These are phyloP conservation scores for Collybiopsis luxurians DNA, from an alignment of 768 basidiomycete species.

Conservation along the genomic window DNA sequence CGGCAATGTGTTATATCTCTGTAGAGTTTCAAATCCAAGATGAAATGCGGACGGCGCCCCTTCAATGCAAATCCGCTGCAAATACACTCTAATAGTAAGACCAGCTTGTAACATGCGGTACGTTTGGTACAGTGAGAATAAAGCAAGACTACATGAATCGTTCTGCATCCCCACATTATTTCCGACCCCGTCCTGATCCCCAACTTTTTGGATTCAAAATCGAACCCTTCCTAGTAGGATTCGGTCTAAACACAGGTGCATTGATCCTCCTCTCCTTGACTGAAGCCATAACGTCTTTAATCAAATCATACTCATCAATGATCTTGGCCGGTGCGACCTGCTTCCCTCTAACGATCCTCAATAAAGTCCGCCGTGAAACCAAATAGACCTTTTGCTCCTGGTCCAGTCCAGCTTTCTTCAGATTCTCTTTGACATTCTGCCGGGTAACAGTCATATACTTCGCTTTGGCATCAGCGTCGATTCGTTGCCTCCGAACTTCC, in stretches of 20 bases:
- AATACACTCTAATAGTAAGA: too few relatives aligned
- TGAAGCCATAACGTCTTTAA: neutral
- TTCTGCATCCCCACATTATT: too few relatives aligned
- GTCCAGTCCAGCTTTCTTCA: conserved; percentile 2
- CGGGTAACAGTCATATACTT: neutral
- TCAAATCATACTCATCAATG: conserved; percentile 1
- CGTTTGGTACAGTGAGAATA: too few relatives aligned
- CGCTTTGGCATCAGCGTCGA: neutral
- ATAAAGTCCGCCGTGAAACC: neutral
- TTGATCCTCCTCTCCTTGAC: neutral
- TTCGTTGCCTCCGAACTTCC: neutral
- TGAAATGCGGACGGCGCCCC: too few relatives aligned
- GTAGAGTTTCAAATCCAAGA: too few relatives aligned
- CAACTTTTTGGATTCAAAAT: too few relatives aligned
- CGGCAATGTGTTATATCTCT: too few relatives aligned
- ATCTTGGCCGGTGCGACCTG: neutral
- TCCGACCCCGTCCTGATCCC: too few relatives aligned
- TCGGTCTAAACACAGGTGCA: neutral
- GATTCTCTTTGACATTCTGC: neutral
- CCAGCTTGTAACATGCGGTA: too few relatives aligned
- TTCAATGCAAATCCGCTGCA: too few relatives aligned
- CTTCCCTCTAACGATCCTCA: conserved; percentile 1
- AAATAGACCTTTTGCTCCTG: neutral
- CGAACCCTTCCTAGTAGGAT: too few relatives aligned
- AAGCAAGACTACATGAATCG: too few relatives aligned